Conservation (phyloP, 352 stramenopile genomes). For the Globisporangium abappressorium region DNA sequence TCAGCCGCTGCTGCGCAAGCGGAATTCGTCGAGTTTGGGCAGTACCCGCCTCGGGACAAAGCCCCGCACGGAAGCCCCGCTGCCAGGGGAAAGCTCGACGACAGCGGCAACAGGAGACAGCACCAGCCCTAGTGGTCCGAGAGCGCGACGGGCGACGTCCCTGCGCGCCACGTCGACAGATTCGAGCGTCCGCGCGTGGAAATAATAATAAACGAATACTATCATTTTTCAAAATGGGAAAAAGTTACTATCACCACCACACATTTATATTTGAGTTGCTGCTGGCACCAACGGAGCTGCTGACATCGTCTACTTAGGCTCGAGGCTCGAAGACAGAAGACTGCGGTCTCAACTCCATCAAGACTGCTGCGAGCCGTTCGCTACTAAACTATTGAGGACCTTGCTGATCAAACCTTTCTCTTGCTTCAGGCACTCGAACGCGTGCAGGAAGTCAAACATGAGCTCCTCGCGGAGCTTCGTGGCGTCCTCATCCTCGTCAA, state of each 20-base stretch:
- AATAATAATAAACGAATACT: constrained; percentile 6
- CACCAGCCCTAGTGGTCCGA: not conserved
- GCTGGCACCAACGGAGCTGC: not conserved
- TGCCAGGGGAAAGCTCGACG: not conserved
- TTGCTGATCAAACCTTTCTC: constrained; percentile 57
- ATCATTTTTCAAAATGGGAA: not conserved
- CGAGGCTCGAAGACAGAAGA: not conserved
- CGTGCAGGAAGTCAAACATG: constrained; percentile 76
- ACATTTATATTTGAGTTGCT: constrained; percentile 1
- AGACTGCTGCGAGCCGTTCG: constrained; percentile 15
- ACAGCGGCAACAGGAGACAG: constrained; percentile 4
- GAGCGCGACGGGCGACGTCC: constrained; percentile 11
- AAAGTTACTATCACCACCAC: not conserved
- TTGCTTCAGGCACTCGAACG: constrained; percentile 70
- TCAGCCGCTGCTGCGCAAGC: constrained; percentile 10
- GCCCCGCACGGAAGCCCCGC: constrained; percentile 10
- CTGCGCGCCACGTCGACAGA: constrained; percentile 11
- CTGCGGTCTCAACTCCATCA: not conserved
- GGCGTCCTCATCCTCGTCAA: constrained; percentile 25
- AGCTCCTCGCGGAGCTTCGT: constrained; percentile 61
- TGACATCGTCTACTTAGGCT: not conserved
- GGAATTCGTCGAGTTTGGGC: constrained; percentile 17
- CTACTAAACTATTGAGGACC: constrained; percentile 60
- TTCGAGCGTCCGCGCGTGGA: constrained; percentile 9
- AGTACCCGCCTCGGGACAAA: constrained; percentile 13